A percentile compares a stretch with the other conserved stretches of the same genome.
Conservation (phyloP, 495 filamentous ascomycete genomes). For the Hypoxylon fragiforme region DNA sequence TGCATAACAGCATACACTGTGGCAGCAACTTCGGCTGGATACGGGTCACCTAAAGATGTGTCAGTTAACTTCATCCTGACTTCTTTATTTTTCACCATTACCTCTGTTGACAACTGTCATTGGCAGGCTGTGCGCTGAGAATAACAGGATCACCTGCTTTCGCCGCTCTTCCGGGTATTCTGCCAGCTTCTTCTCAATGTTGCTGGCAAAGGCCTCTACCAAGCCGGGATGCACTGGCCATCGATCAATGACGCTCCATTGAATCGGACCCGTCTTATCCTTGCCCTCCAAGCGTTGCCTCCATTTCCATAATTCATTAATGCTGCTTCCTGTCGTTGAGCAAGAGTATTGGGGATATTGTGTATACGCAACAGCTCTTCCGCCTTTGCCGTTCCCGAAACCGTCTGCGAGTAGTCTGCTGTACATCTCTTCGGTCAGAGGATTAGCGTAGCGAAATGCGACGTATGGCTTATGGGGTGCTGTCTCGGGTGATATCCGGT, state of each 20-base stretch:
- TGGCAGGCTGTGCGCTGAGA: conserved; percentile 93
- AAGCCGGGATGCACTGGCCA: conserved; percentile 92
- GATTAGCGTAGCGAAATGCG: conserved; percentile 95
- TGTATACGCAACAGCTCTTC: conserved; percentile 93
- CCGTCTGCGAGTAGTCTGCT: conserved; percentile 79
- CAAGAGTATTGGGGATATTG: conserved; percentile 99
- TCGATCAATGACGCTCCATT: conserved; percentile 97
- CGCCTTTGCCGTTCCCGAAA: conserved; percentile 81
- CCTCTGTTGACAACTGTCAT: conserved; percentile 96
- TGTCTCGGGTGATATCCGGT: conserved; percentile 84
- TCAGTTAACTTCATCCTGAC: conserved; percentile 26
- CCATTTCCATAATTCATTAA: conserved; percentile 99
- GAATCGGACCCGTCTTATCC: conserved; percentile 66
- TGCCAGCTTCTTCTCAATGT: conserved; percentile 79
- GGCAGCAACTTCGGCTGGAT: conserved; percentile 95
- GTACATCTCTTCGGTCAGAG: conserved; percentile 94
- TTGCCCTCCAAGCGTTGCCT: conserved; percentile 84
- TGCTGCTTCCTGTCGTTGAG: conserved; percentile 91
- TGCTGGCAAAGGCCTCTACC: conserved; percentile 86
- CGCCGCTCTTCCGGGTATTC: conserved; percentile 81
- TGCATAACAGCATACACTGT: conserved; percentile 97
- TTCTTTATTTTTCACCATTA: conserved; percentile 36
- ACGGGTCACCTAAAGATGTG: conserved; percentile 72
- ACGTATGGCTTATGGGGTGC: conserved; percentile 98
- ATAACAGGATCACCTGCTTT: conserved; percentile 80